Percentiles rank a stretch among this genome's conserved stretches.
These are phyloP conservation scores for Arbutus unedo DNA, from an alignment of 148 eudicot species.

Conservation along the genomic window DNA sequence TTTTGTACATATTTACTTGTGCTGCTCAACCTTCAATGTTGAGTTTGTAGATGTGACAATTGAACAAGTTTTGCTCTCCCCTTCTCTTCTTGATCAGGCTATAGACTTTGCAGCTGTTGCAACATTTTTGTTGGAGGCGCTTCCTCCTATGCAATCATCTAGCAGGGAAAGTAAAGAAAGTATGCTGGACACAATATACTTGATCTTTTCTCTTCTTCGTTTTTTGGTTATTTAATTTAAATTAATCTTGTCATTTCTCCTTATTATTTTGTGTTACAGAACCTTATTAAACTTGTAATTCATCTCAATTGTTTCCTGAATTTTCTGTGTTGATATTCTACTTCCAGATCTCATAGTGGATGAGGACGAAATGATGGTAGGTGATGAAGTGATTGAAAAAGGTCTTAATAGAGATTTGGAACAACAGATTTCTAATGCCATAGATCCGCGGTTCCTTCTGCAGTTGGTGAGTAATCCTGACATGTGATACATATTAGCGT, in stretches of 20 bases:
- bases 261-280: neutral
- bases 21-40: neutral
- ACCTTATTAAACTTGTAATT: neutral
- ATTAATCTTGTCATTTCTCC: neutral
- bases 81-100: conserved; percentile 48
- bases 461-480: conserved; percentile 55
- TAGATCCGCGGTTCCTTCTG: conserved; percentile 83
- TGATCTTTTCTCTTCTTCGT: neutral
- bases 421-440: conserved; percentile 67
- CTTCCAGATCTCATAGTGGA: conserved; percentile 44
- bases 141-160: conserved; percentile 66
- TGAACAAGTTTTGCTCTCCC: neutral
- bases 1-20: neutral
- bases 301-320: conserved; percentile 5
- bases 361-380: conserved; percentile 72
- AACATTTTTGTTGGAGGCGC: conserved; percentile 74
- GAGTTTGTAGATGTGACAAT: conserved; percentile 6
- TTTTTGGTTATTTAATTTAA: neutral
- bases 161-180: conserved; percentile 47
- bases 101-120: conserved; percentile 73
- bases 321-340: neutral
- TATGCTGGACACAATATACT: conserved; percentile 27
- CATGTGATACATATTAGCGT: neutral
- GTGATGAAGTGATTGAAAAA: conserved; percentile 41
- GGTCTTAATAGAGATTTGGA: conserved; percentile 57